phyloP scores from a whole-genome alignment of 192 early-diverging fungal species.

The Podila verticillata region DNA sequence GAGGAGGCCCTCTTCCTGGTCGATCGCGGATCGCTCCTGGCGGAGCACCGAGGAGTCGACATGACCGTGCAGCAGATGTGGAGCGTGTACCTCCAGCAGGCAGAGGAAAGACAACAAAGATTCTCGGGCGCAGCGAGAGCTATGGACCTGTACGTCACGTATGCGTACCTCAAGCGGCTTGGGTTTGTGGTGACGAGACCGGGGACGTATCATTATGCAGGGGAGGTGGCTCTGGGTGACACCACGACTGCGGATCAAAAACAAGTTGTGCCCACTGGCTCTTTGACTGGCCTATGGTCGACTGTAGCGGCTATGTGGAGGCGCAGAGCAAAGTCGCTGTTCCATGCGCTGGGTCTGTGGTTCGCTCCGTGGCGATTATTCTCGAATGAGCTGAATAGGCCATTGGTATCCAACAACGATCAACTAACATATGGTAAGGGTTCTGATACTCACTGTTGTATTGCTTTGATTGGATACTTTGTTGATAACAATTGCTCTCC shows the following conservation, averaged over 20 bases:
- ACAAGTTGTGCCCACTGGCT: no score
- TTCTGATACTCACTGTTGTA: not conserved
- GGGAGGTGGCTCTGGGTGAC: not conserved
- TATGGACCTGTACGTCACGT: constrained; percentile 40
- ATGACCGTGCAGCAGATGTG: constrained; percentile 51
- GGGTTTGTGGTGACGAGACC: constrained; percentile 59
- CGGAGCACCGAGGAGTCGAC: constrained; percentile 16
- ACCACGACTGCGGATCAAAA: not conserved
- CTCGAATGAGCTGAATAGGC: not conserved
- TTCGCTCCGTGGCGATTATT: not conserved
- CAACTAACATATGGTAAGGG: constrained; percentile 17
- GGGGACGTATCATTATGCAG: constrained; percentile 11
- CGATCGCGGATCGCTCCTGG: constrained; percentile 50
- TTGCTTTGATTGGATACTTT: no score
- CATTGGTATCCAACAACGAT: constrained; percentile 18
- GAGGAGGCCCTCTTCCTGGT: constrained; percentile 63
- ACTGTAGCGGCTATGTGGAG: not conserved
- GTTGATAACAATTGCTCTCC: not conserved
- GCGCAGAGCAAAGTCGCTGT: not conserved
- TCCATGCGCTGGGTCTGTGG: not conserved
- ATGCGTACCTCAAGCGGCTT: constrained; percentile 62
- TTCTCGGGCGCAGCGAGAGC: not conserved
- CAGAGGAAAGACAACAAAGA: not conserved
- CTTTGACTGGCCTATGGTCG: not conserved
- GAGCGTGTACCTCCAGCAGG: constrained; percentile 16